A percentile compares a stretch with the other conserved stretches of the same genome.
Conservation (phyloP, 2,329 filamentous ascomycete genomes). For the Botrytis cinerea region DNA sequence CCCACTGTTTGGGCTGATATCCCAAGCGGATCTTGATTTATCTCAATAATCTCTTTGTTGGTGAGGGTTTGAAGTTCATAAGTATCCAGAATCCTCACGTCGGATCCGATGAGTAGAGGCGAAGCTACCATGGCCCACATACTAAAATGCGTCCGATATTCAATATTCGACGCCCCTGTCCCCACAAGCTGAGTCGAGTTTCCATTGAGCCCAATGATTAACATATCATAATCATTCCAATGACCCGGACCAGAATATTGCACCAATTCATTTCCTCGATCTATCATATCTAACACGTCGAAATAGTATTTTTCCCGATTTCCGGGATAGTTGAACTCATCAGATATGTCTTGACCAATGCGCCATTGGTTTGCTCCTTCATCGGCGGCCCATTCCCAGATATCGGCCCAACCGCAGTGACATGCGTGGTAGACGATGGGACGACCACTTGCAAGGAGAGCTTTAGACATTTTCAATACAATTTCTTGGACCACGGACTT, state of each 20-base stretch:
- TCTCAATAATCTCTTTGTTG: conserved; percentile 43
- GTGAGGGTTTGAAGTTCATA: conserved; percentile 32
- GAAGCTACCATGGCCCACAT: conserved; percentile 35
- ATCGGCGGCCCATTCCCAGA: conserved; percentile 48
- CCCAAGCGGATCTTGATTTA: conserved; percentile 41
- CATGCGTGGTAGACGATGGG: conserved; percentile 56
- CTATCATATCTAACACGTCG: conserved; percentile 47
- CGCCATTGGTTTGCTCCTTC: conserved; percentile 51
- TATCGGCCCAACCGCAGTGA: conserved; percentile 48
- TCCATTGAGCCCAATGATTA: conserved; percentile 35
- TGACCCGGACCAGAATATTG: conserved; percentile 51
- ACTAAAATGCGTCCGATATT: conserved; percentile 38
- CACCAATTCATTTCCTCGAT: conserved; percentile 51
- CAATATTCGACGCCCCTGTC: conserved; percentile 32
- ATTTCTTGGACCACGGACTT: background rate
- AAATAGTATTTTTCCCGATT: conserved; percentile 34
- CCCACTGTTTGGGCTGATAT: conserved; percentile 32
- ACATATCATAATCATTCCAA: conserved; percentile 47
- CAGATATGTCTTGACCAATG: conserved; percentile 49
- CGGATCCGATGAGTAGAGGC: conserved; percentile 36
- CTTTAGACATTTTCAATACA: conserved; percentile 19
- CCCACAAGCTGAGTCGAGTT: conserved; percentile 47
- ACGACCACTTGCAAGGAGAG: conserved; percentile 42
- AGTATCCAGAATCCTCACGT: conserved; percentile 27
- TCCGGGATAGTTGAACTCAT: conserved; percentile 37